Percentiles rank a stretch among this genome's conserved stretches.
Conservation (phyloP, 345 rosid species). For the Hirschfeldia incana region DNA sequence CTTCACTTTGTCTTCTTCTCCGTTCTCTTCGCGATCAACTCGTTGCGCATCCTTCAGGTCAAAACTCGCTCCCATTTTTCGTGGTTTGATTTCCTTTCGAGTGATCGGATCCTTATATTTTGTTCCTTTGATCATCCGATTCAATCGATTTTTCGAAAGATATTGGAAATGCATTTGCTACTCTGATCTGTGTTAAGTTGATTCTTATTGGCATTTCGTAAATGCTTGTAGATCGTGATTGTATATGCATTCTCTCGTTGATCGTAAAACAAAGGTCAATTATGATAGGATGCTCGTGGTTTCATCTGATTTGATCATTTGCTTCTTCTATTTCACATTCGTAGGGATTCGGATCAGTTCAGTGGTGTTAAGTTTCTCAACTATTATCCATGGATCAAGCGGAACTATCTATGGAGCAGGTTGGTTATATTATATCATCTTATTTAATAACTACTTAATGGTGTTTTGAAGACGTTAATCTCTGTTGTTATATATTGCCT, state of each 20-base stretch:
- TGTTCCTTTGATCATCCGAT: neutral
- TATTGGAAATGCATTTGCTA: constrained; percentile 3
- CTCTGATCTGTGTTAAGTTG: neutral
- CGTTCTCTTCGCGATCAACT: constrained; percentile 3
- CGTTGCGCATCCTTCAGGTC: constrained; percentile 14
- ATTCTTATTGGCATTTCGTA: too few species aligned
- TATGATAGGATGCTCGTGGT: neutral
- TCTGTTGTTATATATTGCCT: constrained; percentile 12
- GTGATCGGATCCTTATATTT: constrained; percentile 7
- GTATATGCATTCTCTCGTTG: too few species aligned
- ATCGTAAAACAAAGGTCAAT: too few species aligned
- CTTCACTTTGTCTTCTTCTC: constrained; percentile 20
- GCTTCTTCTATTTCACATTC: neutral
- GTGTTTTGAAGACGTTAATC: neutral
- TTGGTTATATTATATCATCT: constrained; percentile 28
- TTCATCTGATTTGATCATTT: neutral
- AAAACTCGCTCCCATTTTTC: neutral
- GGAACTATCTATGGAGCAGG: constrained; percentile 76
- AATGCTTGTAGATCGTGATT: too few species aligned
- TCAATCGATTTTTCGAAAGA: neutral
- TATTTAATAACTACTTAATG: too few species aligned
- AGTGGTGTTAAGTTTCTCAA: constrained; percentile 34
- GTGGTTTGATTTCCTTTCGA: neutral
- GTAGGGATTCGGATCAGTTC: constrained; percentile 36
- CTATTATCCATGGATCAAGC: constrained; percentile 68